Base-by-base conservation (phyloP, 2,329 filamentous ascomycete genomes). In the Nannizziopsis barbatae region DNA sequence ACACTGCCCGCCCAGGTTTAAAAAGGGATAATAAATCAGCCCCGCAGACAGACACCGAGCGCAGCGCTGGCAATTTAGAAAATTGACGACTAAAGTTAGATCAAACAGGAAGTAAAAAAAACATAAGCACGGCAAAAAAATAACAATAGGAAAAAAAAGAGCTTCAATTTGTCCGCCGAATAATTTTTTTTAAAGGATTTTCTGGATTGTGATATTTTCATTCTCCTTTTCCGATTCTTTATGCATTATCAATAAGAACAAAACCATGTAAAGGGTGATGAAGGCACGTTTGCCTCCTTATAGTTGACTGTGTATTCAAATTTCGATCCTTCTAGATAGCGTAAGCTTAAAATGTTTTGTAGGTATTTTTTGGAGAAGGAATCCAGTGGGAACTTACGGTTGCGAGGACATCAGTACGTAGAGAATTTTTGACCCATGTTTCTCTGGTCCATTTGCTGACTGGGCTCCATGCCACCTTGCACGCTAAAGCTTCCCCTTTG, bases 401-500 rank as follows among this genome's bases (percentile, higher is more conserved):
- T 42, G 63, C 18, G 64, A 62, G 7, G 65, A 57, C 7, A 65
- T 53, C 18, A 62, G 56, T 27, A 39, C 15, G 32, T 67, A 63
- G 18, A 63, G 62, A 55, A 52, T 35, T 55, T 11, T 52, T 50
- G 36, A 45, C 14, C 38, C 9, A 50, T 27, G 7, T 17, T 35
- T n/a, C 49, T 42, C 20, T 52, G 52, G 27, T 53, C 45, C 14
- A 49, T 12, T 3, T 22, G 49, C 12, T 40, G 46, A 4, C 63
- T 65, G 15, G 58, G 56, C 35, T 68, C 65, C 18, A 65, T 53
- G 14, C 59, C 50, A 11, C 57, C 58, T 15, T 58, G 58, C 12
- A 56, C 49, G 10, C 63, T 64, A 54, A 66, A 68, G 50, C 63
- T 68, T 40, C 59, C 56, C 37, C 64, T 60, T 4, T 65, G 64